Percentiles rank a stretch among this genome's conserved stretches.
phyloP scores from a whole-genome alignment of 129 eudicot species.

The Pittosporum tobira region DNA sequence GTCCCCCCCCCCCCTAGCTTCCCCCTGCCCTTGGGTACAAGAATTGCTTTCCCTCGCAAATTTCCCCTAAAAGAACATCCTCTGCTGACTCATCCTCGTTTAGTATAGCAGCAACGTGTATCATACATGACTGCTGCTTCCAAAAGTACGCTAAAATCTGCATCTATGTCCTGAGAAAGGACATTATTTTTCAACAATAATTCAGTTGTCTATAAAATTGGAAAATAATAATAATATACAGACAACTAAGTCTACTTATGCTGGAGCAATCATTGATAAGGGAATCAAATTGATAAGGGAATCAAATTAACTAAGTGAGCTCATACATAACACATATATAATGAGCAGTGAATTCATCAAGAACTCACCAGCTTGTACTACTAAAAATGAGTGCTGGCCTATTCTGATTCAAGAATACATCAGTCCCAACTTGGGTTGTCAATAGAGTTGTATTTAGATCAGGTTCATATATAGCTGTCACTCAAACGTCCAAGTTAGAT shows the following conservation, averaged over 20 bases:
- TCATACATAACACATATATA: too few species aligned
- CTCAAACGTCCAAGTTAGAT: conserved; percentile 21
- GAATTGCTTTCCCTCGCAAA: conserved; percentile 50
- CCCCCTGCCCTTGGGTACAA: conserved; percentile 70
- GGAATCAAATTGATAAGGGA: too few species aligned
- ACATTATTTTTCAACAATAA: background rate
- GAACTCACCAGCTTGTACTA: conserved; percentile 94
- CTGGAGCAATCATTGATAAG: too few species aligned
- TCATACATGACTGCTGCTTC: conserved; percentile 98
- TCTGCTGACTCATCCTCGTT: conserved; percentile 73
- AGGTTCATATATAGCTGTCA: conserved; percentile 19
- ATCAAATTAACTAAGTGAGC: too few species aligned
- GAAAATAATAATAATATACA: too few species aligned
- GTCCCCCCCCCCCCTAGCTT: too few species aligned
- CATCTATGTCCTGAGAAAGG: conserved; percentile 79
- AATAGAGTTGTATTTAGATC: conserved; percentile 47
- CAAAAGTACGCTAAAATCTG: conserved; percentile 81
- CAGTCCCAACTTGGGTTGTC: conserved; percentile 44
- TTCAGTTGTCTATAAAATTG: background rate
- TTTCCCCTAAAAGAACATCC: conserved; percentile 51
- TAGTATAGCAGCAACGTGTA: conserved; percentile 75
- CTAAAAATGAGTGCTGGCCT: conserved; percentile 90
- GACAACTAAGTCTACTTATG: too few species aligned
- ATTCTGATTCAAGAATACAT: conserved; percentile 48
- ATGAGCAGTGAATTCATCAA: conserved; percentile 3